Conservation (phyloP, 1,284 basidiomycete genomes). For the Singerocomus inundabilis region DNA sequence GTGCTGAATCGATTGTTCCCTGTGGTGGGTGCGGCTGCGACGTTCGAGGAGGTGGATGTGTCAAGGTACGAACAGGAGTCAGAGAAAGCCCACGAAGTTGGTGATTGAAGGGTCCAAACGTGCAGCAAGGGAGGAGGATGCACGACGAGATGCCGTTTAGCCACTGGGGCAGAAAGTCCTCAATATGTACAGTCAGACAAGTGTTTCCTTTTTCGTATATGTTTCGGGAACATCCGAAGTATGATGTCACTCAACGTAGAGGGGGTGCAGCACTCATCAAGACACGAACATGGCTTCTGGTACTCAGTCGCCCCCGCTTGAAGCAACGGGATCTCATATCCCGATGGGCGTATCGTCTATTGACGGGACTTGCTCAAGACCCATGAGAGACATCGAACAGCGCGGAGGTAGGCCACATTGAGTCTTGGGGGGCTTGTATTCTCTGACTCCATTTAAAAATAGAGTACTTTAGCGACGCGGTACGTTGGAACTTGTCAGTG, state of each 20-base stretch:
- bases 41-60: constrained; percentile 65
- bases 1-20: constrained; percentile 59
- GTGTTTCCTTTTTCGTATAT: constrained; percentile 17
- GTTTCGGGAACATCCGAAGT: constrained; percentile 25
- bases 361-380: constrained; percentile 35
- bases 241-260: constrained; percentile 30
- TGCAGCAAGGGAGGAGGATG: no score
- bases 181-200: neutral
- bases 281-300: constrained; percentile 25
- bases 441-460: neutral
- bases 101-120: neutral
- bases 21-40: constrained; percentile 46
- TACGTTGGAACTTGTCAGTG: constrained; percentile 8
- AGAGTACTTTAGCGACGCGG: constrained; percentile 33
- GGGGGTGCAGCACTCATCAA: neutral
- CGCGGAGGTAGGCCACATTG: constrained; percentile 26
- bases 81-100: neutral
- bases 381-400: constrained; percentile 31
- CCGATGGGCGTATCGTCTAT: constrained; percentile 52
- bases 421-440: neutral
- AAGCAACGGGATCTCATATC: constrained; percentile 43
- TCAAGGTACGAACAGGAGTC: constrained; percentile 33
- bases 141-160: no score
- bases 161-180: no score
- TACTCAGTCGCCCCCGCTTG: constrained; percentile 53